Conservation (phyloP, 75 land plant genomes). For the Pinus taeda region DNA sequence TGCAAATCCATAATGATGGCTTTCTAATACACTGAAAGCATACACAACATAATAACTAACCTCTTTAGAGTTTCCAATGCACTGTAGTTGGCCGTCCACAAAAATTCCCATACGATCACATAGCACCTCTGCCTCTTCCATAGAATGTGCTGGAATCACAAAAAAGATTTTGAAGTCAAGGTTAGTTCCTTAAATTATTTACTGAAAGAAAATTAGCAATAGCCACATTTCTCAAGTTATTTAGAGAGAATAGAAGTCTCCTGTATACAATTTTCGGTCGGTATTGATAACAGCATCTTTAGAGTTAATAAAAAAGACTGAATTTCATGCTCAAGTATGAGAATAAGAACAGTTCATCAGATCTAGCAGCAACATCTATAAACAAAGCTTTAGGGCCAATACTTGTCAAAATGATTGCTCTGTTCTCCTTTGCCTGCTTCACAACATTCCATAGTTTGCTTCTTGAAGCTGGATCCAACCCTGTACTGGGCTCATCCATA, state of each 20-base stretch:
- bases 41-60: conserved; percentile 21
- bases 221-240: conserved; percentile 11
- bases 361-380: not conserved
- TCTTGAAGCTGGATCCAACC: conserved; percentile 40
- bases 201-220: conserved; percentile 2
- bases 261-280: not conserved
- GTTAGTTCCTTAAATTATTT: no score
- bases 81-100: conserved; percentile 88
- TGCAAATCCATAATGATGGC: no score
- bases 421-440: conserved; percentile 72
- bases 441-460: conserved; percentile 56
- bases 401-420: conserved; percentile 98
- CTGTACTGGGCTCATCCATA: conserved; percentile 46
- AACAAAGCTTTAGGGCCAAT: conserved; percentile 17
- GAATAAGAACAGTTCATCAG: not conserved
- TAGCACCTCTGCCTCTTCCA: conserved; percentile 96
- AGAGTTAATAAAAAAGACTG: no score
- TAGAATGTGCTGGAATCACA: conserved; percentile 60
- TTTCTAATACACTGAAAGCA: no score
- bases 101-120: conserved; percentile 96
- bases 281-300: no score
- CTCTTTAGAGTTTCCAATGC: conserved; percentile 90
- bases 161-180: no score
- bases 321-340: not conserved
- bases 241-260: not conserved